Base-by-base conservation (phyloP, 208 protist genomes). In the Trypanosoma scelopori region DNA sequence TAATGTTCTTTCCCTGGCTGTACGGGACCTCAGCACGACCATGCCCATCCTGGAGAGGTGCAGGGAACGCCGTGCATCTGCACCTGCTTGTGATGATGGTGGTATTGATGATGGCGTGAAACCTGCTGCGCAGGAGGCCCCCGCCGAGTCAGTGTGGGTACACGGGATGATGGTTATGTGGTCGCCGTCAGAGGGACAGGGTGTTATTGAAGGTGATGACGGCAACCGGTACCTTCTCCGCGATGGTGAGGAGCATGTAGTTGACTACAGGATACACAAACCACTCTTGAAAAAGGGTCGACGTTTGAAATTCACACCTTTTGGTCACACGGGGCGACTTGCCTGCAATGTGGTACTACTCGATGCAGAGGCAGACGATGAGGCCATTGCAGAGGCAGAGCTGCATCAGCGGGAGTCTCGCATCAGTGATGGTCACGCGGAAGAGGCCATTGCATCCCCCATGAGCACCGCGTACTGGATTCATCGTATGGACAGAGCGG, bases 381-480 rank as follows among this genome's bases (percentile, higher is more conserved):
- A 61, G 37, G 64, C 74, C 56, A 55, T 90, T 49, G 66, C 63
- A 2, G 74, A 75, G 55, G 78, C 67, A 28, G 83, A 87, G 68
- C 75, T 92, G 50, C 77, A 71, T 12, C 55, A 53, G 12, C 57
- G 75, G 25, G 76, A 93, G 62, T 6, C 61, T 41, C 62, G 68
- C 42, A 50, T 85, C n/a, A 77, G 74, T 49, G 90, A 92, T 27
- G 83, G 85, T 41, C 85, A 90, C 70, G 69, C 76, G 47, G 76
- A 87, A 52, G 87, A 96, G 74, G 91, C 91, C 23, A 85, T 93
- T 23, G 84, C 87, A 11, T 91, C 85, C 0, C 91, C 91, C 1
- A 88, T 87, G 84, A 91, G 85, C 63, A 93, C 87, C 13, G 81
- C 76, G 50, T 96, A 96, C 65, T 96, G 91, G 87, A 72, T 96